phyloP scores from a whole-genome alignment of 129 eudicot species.

The Chrysanthemum makinoi region DNA sequence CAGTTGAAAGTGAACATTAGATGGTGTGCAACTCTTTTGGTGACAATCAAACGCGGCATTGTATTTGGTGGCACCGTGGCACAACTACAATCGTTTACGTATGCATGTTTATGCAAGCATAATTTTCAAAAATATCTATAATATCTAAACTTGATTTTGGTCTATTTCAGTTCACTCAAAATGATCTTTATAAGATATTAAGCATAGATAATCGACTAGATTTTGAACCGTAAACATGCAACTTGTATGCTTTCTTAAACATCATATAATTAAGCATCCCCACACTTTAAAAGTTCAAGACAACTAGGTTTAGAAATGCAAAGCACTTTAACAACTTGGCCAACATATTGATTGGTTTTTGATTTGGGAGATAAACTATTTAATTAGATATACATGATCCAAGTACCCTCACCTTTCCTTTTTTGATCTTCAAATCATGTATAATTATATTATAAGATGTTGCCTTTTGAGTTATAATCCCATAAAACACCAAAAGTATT shows the following conservation, averaged over 20 bases:
- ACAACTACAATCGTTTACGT: not conserved
- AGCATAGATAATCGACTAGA: too few species aligned
- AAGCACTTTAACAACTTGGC: slow-evolving; percentile 32
- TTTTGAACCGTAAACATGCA: not conserved
- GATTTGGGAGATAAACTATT: slow-evolving; percentile 21
- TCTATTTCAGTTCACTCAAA: not conserved
- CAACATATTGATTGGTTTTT: slow-evolving; percentile 28
- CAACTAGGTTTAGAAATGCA: slow-evolving; percentile 22
- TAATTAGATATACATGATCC: slow-evolving; percentile 23
- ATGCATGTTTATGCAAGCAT: slow-evolving; percentile 8
- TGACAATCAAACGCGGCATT: not conserved
- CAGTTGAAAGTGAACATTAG: slow-evolving; percentile 17
- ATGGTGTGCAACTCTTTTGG: slow-evolving; percentile 28
- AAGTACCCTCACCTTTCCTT: slow-evolving; percentile 20
- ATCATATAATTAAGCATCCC: slow-evolving; percentile 5
- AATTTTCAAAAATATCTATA: not conserved
- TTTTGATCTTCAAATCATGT: not conserved
- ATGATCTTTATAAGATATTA: too few species aligned
- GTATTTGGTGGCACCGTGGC: slow-evolving; percentile 21
- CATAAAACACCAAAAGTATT: not conserved
- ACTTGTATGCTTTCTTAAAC: slow-evolving; percentile 18
- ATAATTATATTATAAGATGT: too few species aligned
- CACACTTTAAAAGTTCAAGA: slow-evolving; percentile 15
- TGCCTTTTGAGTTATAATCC: too few species aligned
- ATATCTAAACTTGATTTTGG: not conserved